Evolutionary conservation across 306 rosid species (phyloP), one percentile per base, ranked within the genome.

Genomic region (Mimosa pudica): DNA sequence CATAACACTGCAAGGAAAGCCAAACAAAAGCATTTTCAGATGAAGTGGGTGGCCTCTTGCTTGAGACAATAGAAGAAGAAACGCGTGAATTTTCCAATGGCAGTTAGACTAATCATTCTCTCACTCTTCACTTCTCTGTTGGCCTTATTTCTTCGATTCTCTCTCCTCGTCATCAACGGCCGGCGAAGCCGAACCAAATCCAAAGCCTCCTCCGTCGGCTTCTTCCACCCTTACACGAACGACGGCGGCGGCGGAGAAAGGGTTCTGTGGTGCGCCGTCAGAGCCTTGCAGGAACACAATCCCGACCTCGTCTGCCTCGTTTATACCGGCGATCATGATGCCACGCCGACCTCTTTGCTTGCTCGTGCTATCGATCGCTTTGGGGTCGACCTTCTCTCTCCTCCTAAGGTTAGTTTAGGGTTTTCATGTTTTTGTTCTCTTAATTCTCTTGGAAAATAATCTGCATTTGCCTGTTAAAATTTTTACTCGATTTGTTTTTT

Each of bases 191-290:
- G 90, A 48, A 89, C 89, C 77, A 84, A 47, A 36, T 95, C 94
- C 30, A 24, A 24, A 24, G 30, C 30, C 30, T 24, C 30, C 30
- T 24, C 30, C 32, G 83, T 95, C n/a, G 98, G 87, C 2, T 95
- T 92, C 93, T 93, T 95, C 88, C 98, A 95, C 70, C 99, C 98
- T 4, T 95, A 85, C 86, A 93, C 99, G 81, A 93, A 93, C 80
- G 96, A 91, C 45, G 98, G 97, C 9, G 98, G 96, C 51, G 99
- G 98, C 10, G 94, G 99, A 6, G 99, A 95, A 77, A 82, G 96
- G 74, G 98, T 95, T 11, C 84, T 95, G 6, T 95, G 99, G 99
- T 93, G 98, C 74, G 94, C 94, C 57, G 92, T 95, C 52, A 95
- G 86, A 89, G 94, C 91, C 62, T 60, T 93, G 74, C 97, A 95